These are phyloP conservation scores for Russula lepida DNA, from an alignment of 768 basidiomycete genomes.

Conservation along the genomic window DNA sequence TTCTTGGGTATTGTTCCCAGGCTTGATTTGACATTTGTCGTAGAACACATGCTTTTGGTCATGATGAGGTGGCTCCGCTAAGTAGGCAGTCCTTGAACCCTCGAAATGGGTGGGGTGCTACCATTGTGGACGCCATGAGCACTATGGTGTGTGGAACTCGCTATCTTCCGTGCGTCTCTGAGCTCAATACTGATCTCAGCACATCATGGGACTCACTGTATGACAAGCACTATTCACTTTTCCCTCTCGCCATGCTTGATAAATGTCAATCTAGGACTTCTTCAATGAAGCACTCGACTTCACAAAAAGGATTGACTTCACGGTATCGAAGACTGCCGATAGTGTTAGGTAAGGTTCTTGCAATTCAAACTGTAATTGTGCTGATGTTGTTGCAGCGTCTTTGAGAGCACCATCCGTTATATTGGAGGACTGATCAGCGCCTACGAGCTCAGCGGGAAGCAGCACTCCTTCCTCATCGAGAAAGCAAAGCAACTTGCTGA, in stretches of 20 bases:
- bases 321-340: conserved; percentile 34
- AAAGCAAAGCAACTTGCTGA: conserved; percentile 59
- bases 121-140: conserved; percentile 53
- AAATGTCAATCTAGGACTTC: conserved; percentile 32
- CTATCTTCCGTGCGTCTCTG: conserved; percentile 19
- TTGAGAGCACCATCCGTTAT: conserved; percentile 72
- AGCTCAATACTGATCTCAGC: conserved; percentile 41
- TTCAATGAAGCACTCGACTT: conserved; percentile 51
- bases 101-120: conserved; percentile 45
- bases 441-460: conserved; percentile 54
- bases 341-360: conserved; percentile 36
- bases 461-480: conserved; percentile 42
- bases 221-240: conserved; percentile 6
- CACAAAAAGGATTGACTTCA: conserved; percentile 48
- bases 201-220: conserved; percentile 51
- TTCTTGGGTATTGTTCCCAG: background rate
- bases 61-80: conserved; percentile 51
- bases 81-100: conserved; percentile 33
- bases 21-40: background rate
- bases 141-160: conserved; percentile 40
- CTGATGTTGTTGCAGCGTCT: conserved; percentile 37
- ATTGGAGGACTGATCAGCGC: conserved; percentile 59
- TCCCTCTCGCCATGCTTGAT: background rate
- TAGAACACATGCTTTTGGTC: conserved; percentile 49
- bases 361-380: background rate